phyloP scores from a whole-genome alignment of 2,329 filamentous ascomycete genomes.

The Plenodomus tracheiphilus region DNA sequence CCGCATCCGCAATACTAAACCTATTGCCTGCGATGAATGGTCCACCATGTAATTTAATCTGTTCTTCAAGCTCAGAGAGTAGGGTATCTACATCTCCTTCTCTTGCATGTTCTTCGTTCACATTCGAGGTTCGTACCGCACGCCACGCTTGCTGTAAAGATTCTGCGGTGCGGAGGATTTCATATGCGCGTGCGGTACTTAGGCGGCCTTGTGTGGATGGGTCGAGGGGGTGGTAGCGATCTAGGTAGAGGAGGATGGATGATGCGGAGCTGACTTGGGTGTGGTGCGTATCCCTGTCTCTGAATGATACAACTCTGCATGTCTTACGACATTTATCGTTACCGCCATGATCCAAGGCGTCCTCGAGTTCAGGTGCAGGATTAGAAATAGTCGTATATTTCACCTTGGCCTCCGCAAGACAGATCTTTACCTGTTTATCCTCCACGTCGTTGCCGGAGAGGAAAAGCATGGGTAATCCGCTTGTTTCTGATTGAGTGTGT shows the following conservation, averaged over 20 bases:
- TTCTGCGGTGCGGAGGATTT: slow-evolving; percentile 15
- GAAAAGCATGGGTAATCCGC: slow-evolving; percentile 44
- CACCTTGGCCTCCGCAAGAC: slow-evolving; percentile 31
- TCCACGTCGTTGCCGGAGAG: slow-evolving; percentile 34
- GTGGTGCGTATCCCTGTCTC: slow-evolving; percentile 40
- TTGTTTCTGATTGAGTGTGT: slow-evolving; percentile 24
- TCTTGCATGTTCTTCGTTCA: too few relatives aligned
- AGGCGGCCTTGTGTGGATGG: slow-evolving; percentile 6
- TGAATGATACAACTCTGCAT: slow-evolving; percentile 32
- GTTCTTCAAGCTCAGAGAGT: slow-evolving; percentile 27
- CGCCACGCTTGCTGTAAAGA: slow-evolving; percentile 21
- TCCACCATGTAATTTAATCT: slow-evolving; percentile 12
- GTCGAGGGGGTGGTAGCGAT: slow-evolving; percentile 34
- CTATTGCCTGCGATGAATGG: slow-evolving; percentile 35
- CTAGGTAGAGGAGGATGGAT: slow-evolving; percentile 40
- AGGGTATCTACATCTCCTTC: slow-evolving; percentile 17
- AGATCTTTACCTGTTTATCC: slow-evolving; percentile 39
- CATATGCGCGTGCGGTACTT: slow-evolving; percentile 25
- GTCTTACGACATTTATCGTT: too few relatives aligned
- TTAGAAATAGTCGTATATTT: slow-evolving; percentile 16
- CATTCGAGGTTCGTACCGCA: too few relatives aligned
- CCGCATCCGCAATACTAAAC: slow-evolving; percentile 40
- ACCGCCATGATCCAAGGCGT: slow-evolving; percentile 14
- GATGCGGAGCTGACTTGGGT: slow-evolving; percentile 32
- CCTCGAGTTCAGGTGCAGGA: slow-evolving; percentile 24